phyloP scores from a whole-genome alignment of 164 flowering plant species.

The Sextonia rubra region DNA sequence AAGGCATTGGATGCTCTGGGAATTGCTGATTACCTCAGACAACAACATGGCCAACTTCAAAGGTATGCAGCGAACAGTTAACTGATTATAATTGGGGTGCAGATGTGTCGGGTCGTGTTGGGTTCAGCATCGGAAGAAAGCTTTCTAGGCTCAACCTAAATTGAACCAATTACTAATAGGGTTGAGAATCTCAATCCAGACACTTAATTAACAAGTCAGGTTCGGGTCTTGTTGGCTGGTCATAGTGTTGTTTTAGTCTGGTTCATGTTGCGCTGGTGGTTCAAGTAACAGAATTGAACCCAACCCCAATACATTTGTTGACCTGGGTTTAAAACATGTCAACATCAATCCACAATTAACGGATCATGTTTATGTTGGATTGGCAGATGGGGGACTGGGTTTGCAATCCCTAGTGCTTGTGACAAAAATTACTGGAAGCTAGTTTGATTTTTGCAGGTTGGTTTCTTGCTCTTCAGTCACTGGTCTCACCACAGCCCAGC shows the following conservation, averaged over 20 bases:
- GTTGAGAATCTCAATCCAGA: no score
- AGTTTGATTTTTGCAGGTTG: conserved; percentile 4
- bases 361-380: background rate
- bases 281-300: background rate
- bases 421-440: background rate
- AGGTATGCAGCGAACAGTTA: conserved; percentile 21
- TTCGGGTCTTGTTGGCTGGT: no score
- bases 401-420: no score
- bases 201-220: no score
- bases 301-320: background rate
- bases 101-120: background rate
- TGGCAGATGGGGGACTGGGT: no score
- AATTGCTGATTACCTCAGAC: conserved; percentile 32
- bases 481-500: conserved; percentile 13
- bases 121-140: no score
- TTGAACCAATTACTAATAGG: no score
- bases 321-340: no score
- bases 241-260: no score
- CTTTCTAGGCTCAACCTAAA: no score
- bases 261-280: no score
- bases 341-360: no score
- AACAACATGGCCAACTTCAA: conserved; percentile 19
- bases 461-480: conserved; percentile 14
- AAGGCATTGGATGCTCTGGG: conserved; percentile 48
- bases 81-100: background rate